Evolutionary conservation across 2,329 filamentous ascomycete species (phyloP).

Genomic region (Colletotrichum somersetense): DNA sequence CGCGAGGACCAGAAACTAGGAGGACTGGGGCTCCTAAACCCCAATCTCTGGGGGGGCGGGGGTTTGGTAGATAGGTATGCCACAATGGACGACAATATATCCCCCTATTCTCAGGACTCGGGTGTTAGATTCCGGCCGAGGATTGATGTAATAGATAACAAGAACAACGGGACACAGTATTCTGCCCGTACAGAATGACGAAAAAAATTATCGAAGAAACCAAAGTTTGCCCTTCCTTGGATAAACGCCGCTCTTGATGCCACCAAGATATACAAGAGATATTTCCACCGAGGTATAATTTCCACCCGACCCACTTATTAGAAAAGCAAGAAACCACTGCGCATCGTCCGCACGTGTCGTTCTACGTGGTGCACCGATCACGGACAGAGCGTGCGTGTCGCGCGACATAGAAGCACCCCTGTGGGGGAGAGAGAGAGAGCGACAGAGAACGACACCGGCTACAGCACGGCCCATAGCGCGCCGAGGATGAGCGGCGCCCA

Average conservation of each 20-base stretch:
- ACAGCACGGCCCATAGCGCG: constrained; percentile 56
- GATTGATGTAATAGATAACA: neutral
- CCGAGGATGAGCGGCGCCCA: constrained; percentile 58
- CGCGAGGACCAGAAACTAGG: neutral
- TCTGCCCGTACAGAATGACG: neutral
- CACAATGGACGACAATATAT: neutral
- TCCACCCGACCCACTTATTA: neutral
- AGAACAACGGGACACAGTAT: neutral
- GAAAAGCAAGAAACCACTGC: neutral
- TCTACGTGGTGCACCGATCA: no score
- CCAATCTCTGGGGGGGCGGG: neutral
- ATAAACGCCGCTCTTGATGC: constrained; percentile 43
- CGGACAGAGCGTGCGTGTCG: no score
- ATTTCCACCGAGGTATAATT: constrained; percentile 35
- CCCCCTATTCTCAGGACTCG: neutral
- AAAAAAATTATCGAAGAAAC: neutral
- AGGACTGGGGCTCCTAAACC: neutral
- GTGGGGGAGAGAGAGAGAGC: no score
- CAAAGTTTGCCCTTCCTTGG: neutral
- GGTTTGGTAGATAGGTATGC: no score
- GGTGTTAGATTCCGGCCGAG: neutral
- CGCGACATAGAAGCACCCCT: no score
- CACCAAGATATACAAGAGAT: constrained; percentile 25
- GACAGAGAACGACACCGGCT: constrained; percentile 26
- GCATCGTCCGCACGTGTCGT: no score